Conservation (phyloP, 441 rosid species). For the Raphanus hybrid region DNA sequence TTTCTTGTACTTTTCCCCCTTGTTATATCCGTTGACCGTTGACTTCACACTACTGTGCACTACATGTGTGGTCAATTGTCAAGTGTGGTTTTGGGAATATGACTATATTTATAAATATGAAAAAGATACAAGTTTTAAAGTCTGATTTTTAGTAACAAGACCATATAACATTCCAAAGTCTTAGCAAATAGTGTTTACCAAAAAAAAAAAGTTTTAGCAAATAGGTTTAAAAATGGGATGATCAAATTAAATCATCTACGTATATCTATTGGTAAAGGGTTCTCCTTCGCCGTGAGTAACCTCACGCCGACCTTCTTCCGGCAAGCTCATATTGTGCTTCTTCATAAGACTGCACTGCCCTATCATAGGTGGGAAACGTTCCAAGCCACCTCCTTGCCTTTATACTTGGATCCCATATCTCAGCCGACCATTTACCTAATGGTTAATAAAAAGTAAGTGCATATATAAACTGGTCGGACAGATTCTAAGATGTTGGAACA, state of each 20-base stretch:
- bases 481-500: neutral
- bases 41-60: constrained; percentile 5
- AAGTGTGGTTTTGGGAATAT: neutral
- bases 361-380: constrained; percentile 75
- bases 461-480: neutral
- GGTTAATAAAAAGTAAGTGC: constrained; percentile 27
- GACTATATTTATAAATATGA: neutral
- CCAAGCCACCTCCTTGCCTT: constrained; percentile 72
- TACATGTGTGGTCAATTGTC: neutral
- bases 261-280: neutral
- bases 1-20: neutral
- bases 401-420: constrained; percentile 77
- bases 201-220: neutral
- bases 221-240: neutral
- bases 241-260: neutral
- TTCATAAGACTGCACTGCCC: constrained; percentile 74
- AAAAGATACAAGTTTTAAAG: neutral
- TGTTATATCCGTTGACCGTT: neutral
- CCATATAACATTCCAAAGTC: constrained; percentile 9
- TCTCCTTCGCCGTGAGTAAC: neutral
- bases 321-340: constrained; percentile 54
- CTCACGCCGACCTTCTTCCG: neutral
- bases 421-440: constrained; percentile 66
- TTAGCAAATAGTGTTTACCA: neutral
- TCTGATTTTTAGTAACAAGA: neutral